Conservation (phyloP, 108 stramenopile species). For the Cyclotella cryptica region DNA sequence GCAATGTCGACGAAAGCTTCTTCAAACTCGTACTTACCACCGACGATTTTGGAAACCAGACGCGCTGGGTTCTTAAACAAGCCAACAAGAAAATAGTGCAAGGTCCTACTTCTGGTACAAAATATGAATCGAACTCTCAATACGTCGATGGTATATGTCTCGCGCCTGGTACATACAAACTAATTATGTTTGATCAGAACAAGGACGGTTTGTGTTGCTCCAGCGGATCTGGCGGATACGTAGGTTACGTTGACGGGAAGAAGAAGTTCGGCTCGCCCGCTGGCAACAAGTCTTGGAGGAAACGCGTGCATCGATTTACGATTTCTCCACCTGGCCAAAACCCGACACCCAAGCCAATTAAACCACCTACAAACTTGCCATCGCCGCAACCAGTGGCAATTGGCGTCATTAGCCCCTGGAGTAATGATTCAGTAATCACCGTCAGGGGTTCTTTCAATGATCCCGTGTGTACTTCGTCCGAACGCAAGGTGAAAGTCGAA, state of each 20-base stretch:
- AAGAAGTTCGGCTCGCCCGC: conserved; percentile 1
- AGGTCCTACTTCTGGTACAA: neutral
- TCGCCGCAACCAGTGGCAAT: neutral
- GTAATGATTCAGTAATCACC: too few relatives aligned
- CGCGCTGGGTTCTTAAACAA: conserved; percentile 1
- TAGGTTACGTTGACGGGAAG: neutral
- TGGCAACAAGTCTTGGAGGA: neutral
- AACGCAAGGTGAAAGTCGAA: conserved; percentile 23
- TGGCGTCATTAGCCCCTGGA: neutral
- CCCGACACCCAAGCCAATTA: neutral
- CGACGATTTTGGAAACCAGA: neutral
- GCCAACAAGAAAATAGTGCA: neutral
- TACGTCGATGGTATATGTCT: neutral
- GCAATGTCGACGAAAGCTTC: neutral
- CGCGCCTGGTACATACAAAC: conserved; percentile 2
- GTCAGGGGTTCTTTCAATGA: too few relatives aligned
- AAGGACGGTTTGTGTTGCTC: neutral
- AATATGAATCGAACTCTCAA: conserved; percentile 12
- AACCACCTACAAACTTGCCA: neutral
- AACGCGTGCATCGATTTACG: neutral
- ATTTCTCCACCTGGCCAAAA: neutral
- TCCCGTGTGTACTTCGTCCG: conserved; percentile 6
- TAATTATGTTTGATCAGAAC: neutral
- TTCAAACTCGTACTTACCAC: conserved; percentile 1
- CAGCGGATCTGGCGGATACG: neutral